Evolutionary conservation across 805 yeast genomes (phyloP).

Genomic region (Danielia reshetovae): DNA sequence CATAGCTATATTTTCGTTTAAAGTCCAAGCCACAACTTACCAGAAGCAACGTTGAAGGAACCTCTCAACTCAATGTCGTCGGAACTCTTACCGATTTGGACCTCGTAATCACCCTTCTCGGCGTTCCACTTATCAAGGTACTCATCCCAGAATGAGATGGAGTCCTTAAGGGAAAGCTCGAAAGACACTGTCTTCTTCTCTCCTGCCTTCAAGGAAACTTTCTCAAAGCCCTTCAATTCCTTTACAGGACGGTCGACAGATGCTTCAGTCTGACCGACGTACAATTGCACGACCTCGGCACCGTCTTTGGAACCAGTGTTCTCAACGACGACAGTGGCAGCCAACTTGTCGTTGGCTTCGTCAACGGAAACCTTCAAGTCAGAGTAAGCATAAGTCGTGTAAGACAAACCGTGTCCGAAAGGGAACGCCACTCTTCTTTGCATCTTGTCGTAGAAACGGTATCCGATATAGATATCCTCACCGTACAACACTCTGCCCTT

Average conservation of each 20-base stretch:
- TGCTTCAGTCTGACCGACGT: slow-evolving; percentile 39
- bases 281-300: slow-evolving; percentile 54
- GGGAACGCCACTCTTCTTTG: slow-evolving; percentile 50
- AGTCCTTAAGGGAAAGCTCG: slow-evolving; percentile 43
- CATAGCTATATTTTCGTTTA: slow-evolving; percentile 1
- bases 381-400: slow-evolving; percentile 45
- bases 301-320: slow-evolving; percentile 51
- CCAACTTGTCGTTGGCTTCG: slow-evolving; percentile 22
- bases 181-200: slow-evolving; percentile 36
- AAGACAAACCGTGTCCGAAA: slow-evolving; percentile 62
- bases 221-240: slow-evolving; percentile 57
- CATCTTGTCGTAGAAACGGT: slow-evolving; percentile 54
- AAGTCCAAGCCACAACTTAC: slow-evolving; percentile 13
- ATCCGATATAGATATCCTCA: slow-evolving; percentile 64
- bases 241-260: slow-evolving; percentile 48
- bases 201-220: slow-evolving; percentile 45
- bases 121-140: slow-evolving; percentile 46
- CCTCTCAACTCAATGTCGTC: slow-evolving; percentile 21
- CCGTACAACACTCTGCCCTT: slow-evolving; percentile 57
- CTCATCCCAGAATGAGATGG: slow-evolving; percentile 53
- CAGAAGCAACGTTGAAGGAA: slow-evolving; percentile 5
- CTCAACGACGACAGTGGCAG: slow-evolving; percentile 36
- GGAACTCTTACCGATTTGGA: slow-evolving; percentile 42
- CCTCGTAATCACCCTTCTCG: slow-evolving; percentile 48
- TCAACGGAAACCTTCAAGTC: slow-evolving; percentile 28